Evolutionary conservation across 2,329 filamentous ascomycete species (phyloP), one percentile per base, ranked within the genome.

Genomic region (Proliferodiscus dingleyae): DNA sequence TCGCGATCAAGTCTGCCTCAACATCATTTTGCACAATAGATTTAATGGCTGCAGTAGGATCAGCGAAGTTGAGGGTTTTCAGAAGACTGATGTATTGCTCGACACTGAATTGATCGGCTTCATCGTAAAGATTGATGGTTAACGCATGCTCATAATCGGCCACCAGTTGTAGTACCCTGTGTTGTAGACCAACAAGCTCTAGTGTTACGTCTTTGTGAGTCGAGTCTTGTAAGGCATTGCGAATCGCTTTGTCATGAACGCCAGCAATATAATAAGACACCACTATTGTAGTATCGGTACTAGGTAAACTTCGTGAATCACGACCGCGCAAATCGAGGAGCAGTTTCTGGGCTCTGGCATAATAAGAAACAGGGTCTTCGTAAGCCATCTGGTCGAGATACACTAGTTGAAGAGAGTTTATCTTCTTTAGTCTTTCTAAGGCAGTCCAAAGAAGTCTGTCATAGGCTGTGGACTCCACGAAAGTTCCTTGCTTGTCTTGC

Each of bases 131-230:
- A 9, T 67, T 64, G 26, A 71, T 72, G 16, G 70, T 67, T 3
- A 81, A 54, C 2, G 75, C 77, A 47, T 66, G 69, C 53, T 80
- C 73, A 46, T 81, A 76, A 39, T 81, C 75, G 18, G 63, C 58
- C 4, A 73, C 77, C 22, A 83, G 69, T 54, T 82, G 74, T 13
- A 81, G 60, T 40, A 68, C 70, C 58, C 75, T 76, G 61, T 83
- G 80, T 22, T 56, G 52, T 24, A 58, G 45, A 32, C 36, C 45
- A 29, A 60, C 61, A 2, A 67, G 67, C 15, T 64, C 64, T 13
- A 81, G 56, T 10, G 55, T 64, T 3, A 56, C 51, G 11, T 9
- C 56, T 56, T 33, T 37, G 8, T 49, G 24, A 13, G 45, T 26
- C 8, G 42, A 38, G 2, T 38, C 43, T 44, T 54, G 47, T 8